Conservation (phyloP, 768 basidiomycete species). For the Imleria badia region DNA sequence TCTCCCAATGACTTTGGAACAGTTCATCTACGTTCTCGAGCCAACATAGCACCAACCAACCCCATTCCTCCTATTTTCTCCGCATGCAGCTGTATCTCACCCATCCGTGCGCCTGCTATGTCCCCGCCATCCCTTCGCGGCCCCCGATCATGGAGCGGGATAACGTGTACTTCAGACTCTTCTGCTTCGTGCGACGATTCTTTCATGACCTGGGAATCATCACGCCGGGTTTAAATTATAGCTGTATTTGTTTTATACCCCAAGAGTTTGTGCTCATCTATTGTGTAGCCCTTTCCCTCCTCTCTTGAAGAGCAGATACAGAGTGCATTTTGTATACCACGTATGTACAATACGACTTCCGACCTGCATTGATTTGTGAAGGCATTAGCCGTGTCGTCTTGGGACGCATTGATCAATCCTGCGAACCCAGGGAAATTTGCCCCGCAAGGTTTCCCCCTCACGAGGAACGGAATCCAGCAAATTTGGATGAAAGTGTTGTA, state of each 20-base stretch:
- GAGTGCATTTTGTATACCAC: slow-evolving; percentile 3
- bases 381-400: background rate
- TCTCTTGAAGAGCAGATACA: background rate
- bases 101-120: slow-evolving; percentile 20
- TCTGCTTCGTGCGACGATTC: slow-evolving; percentile 49
- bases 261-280: background rate
- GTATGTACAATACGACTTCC: background rate
- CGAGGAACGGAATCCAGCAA: background rate
- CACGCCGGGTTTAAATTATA: slow-evolving; percentile 33
- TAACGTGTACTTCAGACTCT: slow-evolving; percentile 24
- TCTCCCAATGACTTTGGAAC: slow-evolving; percentile 26
- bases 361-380: background rate
- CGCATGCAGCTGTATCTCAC: slow-evolving; percentile 12
- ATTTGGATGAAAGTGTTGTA: background rate
- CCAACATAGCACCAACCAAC: slow-evolving; percentile 8
- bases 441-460: background rate
- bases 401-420: background rate
- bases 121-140: slow-evolving; percentile 16
- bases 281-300: background rate
- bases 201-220: slow-evolving; percentile 64
- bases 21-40: slow-evolving; percentile 10
- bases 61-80: slow-evolving; percentile 12
- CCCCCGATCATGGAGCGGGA: slow-evolving; percentile 19
- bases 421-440: background rate
- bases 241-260: background rate